Evolutionary conservation across 306 rosid species (phyloP).

Genomic region (Begonia masoniana): DNA sequence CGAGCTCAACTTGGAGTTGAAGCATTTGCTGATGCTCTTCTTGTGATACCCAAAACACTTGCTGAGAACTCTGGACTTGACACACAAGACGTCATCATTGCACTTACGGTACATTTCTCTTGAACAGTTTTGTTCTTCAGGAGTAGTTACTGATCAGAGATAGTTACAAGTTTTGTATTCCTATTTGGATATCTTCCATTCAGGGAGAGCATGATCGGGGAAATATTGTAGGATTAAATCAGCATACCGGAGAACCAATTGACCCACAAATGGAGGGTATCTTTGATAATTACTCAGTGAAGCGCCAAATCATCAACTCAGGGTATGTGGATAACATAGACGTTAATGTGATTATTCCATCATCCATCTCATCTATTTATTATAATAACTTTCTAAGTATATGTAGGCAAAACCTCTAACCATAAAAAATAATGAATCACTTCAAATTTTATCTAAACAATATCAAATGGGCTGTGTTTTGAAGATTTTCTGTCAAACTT

Average conservation of each 20-base stretch:
- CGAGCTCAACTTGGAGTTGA: constrained; percentile 95
- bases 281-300: constrained; percentile 88
- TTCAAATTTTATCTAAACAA: too few relatives aligned
- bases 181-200: constrained; percentile 13
- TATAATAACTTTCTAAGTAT: too few relatives aligned
- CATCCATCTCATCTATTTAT: neutral
- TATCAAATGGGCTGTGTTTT: too few relatives aligned
- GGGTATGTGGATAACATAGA: constrained; percentile 35
- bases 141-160: neutral
- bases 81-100: constrained; percentile 82
- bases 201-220: constrained; percentile 96
- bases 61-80: constrained; percentile 96
- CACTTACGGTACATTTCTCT: constrained; percentile 22
- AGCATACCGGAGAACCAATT: constrained; percentile 76
- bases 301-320: constrained; percentile 93
- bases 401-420: too few relatives aligned
- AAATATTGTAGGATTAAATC: constrained; percentile 69
- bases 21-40: constrained; percentile 98
- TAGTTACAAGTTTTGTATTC: neutral
- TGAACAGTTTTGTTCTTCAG: neutral
- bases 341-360: neutral
- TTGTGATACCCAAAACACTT: constrained; percentile 90
- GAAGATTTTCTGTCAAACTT: neutral
- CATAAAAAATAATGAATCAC: too few relatives aligned
- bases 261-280: constrained; percentile 96